Conservation (phyloP, 2,329 filamentous ascomycete species). For the Clathrospora elynae region DNA sequence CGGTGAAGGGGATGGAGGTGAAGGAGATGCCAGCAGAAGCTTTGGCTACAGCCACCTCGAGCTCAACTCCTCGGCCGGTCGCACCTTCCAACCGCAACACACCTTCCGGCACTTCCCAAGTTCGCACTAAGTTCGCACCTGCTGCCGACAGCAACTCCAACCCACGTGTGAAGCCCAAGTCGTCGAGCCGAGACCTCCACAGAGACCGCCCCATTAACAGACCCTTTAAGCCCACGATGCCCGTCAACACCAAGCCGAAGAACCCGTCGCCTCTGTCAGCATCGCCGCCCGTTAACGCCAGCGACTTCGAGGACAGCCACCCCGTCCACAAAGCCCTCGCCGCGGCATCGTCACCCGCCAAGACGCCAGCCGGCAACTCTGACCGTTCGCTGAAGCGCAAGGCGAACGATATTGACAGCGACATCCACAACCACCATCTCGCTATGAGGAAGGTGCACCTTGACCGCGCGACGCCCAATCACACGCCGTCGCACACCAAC, state of each 20-base stretch:
- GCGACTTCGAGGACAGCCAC: slow-evolving; percentile 58
- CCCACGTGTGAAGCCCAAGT: slow-evolving; percentile 40
- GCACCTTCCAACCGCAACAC: slow-evolving; percentile 27
- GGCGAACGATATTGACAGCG: slow-evolving; percentile 47
- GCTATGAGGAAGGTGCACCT: slow-evolving; percentile 42
- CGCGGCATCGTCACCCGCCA: slow-evolving; percentile 43
- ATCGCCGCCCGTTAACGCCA: slow-evolving; percentile 65
- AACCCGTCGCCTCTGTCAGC: slow-evolving; percentile 67
- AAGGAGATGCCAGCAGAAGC: slow-evolving; percentile 31
- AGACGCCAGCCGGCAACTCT: slow-evolving; percentile 38
- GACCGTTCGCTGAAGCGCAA: slow-evolving; percentile 49
- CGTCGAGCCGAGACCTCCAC: slow-evolving; percentile 29
- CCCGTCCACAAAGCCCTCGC: slow-evolving; percentile 47
- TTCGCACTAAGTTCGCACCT: slow-evolving; percentile 37
- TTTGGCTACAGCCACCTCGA: slow-evolving; percentile 20
- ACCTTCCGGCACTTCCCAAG: slow-evolving; percentile 34
- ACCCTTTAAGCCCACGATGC: slow-evolving; percentile 38
- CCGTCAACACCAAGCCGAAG: slow-evolving; percentile 59
- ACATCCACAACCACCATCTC: slow-evolving; percentile 45
- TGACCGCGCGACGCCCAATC: slow-evolving; percentile 35
- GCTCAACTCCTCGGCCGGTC: slow-evolving; percentile 23
- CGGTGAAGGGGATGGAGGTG: slow-evolving; percentile 30
- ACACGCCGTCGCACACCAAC: slow-evolving; percentile 39
- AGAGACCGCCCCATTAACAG: slow-evolving; percentile 25
- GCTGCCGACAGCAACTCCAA: slow-evolving; percentile 28